Evolutionary conservation across 2,329 filamentous ascomycete genomes (phyloP), one percentile per base, ranked within the genome.

Genomic region (Paraphaeosphaeria minitans): DNA sequence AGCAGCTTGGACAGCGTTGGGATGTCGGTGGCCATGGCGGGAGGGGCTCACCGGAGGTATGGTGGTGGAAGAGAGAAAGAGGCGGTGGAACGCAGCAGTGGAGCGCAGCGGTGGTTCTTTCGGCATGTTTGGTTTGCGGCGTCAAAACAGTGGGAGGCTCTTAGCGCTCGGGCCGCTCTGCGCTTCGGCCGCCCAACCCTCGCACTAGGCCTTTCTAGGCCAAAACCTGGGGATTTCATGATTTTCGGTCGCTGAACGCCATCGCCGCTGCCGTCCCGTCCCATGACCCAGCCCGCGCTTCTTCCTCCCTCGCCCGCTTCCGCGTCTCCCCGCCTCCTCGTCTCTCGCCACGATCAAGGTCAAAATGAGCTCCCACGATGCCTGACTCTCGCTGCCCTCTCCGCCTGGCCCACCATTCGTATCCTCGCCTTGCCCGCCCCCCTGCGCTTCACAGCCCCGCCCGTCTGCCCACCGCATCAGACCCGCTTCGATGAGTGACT

Each of bases 1-100:
- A 99, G 88, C 77, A 98, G 85, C 83, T 92, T 87, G 64, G 92
- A 90, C 77, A 97, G 80, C 65, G 80, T 78, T 75, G 84, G 80
- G 64, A 88, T 80, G 76, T 86, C 83, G 64, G 83, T 79, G 69
- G 87, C 83, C 87, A 90, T 90, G 71, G 45, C 61, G 66, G 50
- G 49, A 24, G 37, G 37, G 47, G 54, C 58, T 45, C 59, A 55
- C 49, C 53, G 13, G 50, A 47, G 50, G 10, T 55, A 43, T 58
- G 37, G 50, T 16, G 39, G 6, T 55, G 50, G 55, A 54, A 31
- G 54, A 31, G 24, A 35, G 29, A 31, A 8, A 24, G 58, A 31
- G 21, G 50, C 48, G 41, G 54, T 41, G 39, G 54, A 27, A 27
- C 33, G 45, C 19, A 52, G 39, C 19, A 42, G 55, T 35, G 49